Conservation (phyloP, 148 eudicot genomes). For the Amaranthus cruentus region DNA sequence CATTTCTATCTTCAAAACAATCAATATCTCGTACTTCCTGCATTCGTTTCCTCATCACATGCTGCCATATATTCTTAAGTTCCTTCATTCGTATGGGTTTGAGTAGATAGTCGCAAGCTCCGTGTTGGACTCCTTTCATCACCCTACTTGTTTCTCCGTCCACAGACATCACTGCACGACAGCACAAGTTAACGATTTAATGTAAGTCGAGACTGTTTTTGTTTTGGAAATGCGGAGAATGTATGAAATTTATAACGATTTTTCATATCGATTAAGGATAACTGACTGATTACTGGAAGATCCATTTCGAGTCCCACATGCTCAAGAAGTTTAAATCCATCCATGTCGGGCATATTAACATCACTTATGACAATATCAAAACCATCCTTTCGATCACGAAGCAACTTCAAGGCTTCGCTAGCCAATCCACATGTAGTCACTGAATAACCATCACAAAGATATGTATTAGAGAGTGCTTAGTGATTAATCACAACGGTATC, state of each 20-base stretch:
- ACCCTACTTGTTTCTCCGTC: conserved; percentile 96
- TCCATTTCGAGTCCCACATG: conserved; percentile 99
- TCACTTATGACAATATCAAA: conserved; percentile 95
- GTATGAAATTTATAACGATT: conserved; percentile 4
- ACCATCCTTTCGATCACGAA: conserved; percentile 86
- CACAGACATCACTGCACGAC: conserved; percentile 91
- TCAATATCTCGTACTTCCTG: conserved; percentile 83
- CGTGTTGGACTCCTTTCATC: conserved; percentile 97
- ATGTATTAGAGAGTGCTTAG: conserved; percentile 8
- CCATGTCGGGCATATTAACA: conserved; percentile 99
- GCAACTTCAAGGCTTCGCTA: conserved; percentile 73
- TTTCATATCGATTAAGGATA: not conserved
- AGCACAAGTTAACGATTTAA: conserved; percentile 9
- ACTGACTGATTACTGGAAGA: conserved; percentile 94
- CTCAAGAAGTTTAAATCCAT: conserved; percentile 96
- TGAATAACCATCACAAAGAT: conserved; percentile 30
- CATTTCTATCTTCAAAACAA: conserved; percentile 59
- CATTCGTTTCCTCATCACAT: conserved; percentile 76
- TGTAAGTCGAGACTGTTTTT: conserved; percentile 1
- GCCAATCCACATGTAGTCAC: conserved; percentile 94
- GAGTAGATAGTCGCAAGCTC: conserved; percentile 94
- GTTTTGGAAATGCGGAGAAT: not conserved
- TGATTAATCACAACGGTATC: not conserved
- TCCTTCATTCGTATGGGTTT: conserved; percentile 98
- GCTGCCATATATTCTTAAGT: conserved; percentile 96